Percentiles rank a stretch among this genome's conserved stretches.
Evolutionary conservation across 2,329 filamentous ascomycete species (phyloP).

Genomic region (Penicillium paneum): DNA sequence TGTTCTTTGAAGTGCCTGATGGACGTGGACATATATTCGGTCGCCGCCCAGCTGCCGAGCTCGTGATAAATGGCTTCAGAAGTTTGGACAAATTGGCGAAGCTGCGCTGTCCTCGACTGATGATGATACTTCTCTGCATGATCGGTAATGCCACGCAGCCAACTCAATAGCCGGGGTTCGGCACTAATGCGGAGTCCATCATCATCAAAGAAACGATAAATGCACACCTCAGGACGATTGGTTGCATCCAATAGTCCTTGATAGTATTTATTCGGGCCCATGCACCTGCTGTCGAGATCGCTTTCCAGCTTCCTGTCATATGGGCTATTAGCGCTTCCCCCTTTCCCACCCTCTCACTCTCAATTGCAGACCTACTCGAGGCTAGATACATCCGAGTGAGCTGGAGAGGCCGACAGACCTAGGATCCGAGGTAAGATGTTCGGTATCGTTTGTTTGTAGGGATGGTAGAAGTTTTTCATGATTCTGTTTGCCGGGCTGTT

Average conservation of each 20-base stretch:
- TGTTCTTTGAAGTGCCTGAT: neutral
- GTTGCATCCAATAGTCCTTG: neutral
- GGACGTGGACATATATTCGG: neutral
- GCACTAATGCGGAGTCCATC: neutral
- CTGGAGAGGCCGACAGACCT: neutral
- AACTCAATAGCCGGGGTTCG: neutral
- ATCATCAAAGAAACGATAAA: neutral
- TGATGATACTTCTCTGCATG: neutral
- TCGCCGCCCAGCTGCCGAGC: neutral
- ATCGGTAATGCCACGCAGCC: neutral
- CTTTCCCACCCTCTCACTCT: neutral
- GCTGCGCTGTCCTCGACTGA: neutral
- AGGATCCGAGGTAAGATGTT: neutral
- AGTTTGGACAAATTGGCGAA: neutral
- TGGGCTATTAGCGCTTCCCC: neutral
- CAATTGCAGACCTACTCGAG: neutral
- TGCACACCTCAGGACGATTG: neutral
- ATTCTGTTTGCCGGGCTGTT: constrained; percentile 1
- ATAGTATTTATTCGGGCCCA: neutral
- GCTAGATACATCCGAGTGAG: neutral
- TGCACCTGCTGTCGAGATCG: neutral
- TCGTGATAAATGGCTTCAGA: neutral
- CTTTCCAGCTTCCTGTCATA: neutral
- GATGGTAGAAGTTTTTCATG: constrained; percentile 5
- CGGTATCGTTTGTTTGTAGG: neutral